These are phyloP conservation scores for Mycosphaerelloides madeirae DNA, from an alignment of 2,329 filamentous ascomycete species.

Conservation along the genomic window DNA sequence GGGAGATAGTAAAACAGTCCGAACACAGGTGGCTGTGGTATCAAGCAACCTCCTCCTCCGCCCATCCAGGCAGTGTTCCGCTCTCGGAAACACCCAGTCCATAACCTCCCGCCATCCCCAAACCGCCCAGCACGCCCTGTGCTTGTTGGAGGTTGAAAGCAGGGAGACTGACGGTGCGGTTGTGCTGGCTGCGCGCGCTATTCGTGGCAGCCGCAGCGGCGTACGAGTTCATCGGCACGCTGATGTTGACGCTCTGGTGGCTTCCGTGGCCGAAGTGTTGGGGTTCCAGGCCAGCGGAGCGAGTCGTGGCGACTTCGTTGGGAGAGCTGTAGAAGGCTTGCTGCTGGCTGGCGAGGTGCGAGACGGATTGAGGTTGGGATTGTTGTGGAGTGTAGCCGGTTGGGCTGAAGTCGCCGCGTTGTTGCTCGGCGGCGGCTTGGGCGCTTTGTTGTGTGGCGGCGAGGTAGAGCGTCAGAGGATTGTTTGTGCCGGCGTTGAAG, in stretches of 20 bases:
- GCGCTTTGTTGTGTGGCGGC: conserved; percentile 59
- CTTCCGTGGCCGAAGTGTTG: conserved; percentile 51
- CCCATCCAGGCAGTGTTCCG: conserved; percentile 57
- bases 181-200: conserved; percentile 51
- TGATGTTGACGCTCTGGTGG: conserved; percentile 47
- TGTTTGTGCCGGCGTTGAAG: conserved; percentile 73
- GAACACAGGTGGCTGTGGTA: too few relatives aligned
- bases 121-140: conserved; percentile 48
- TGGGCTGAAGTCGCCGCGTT: conserved; percentile 27
- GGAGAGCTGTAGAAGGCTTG: conserved; percentile 72
- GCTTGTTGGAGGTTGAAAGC: conserved; percentile 55
- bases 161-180: conserved; percentile 83
- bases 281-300: conserved; percentile 30
- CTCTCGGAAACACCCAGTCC: conserved; percentile 58
- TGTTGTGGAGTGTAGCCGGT: conserved; percentile 58
- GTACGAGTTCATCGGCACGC: conserved; percentile 16
- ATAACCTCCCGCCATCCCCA: conserved; percentile 51
- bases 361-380: conserved; percentile 25
- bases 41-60: conserved; percentile 54
- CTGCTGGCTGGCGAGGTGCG: conserved; percentile 59
- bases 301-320: conserved; percentile 53
- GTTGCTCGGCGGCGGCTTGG: conserved; percentile 42
- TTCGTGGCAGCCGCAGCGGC: conserved; percentile 46
- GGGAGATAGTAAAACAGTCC: too few relatives aligned
- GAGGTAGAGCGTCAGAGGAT: conserved; percentile 92